phyloP scores from a whole-genome alignment of 2,329 filamentous ascomycete species.

The Botryotinia narcissicola region DNA sequence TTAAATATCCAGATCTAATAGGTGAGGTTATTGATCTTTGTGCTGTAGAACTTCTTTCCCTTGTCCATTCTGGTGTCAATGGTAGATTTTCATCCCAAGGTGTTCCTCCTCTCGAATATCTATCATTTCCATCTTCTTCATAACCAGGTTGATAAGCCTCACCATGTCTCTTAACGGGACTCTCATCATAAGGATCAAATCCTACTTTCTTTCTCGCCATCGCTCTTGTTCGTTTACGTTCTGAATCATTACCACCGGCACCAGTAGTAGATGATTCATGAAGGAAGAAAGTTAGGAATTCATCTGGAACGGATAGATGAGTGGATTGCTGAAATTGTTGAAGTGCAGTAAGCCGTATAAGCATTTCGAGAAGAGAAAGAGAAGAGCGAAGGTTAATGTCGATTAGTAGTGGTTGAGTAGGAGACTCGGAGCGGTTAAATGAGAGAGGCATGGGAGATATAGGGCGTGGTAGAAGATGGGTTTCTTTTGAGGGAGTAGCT shows the following conservation, averaged over 20 bases:
- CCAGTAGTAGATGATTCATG: slow-evolving; percentile 65
- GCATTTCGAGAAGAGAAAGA: slow-evolving; percentile 69
- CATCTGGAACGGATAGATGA: slow-evolving; percentile 68
- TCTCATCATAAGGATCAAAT: slow-evolving; percentile 72
- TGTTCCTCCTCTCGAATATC: slow-evolving; percentile 27
- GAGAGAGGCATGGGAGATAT: slow-evolving; percentile 12
- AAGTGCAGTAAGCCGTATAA: slow-evolving; percentile 67
- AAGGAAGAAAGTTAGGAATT: slow-evolving; percentile 72
- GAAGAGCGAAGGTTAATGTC: slow-evolving; percentile 60
- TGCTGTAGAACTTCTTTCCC: slow-evolving; percentile 13
- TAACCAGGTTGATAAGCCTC: slow-evolving; percentile 58
- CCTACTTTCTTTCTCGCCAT: slow-evolving; percentile 62
- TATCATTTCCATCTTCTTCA: slow-evolving; percentile 29
- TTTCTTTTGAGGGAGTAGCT: slow-evolving; percentile 22
- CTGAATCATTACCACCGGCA: slow-evolving; percentile 59
- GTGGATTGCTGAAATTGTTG: slow-evolving; percentile 74
- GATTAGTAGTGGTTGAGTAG: slow-evolving; percentile 32
- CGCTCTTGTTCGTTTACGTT: slow-evolving; percentile 56
- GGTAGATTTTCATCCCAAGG: slow-evolving; percentile 25
- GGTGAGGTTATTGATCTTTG: neutral
- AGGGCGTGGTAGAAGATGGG: slow-evolving; percentile 18
- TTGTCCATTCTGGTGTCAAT: neutral
- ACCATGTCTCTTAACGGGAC: slow-evolving; percentile 58
- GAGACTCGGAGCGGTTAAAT: slow-evolving; percentile 2
- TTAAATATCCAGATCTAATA: no score